Base-by-base conservation (phyloP, 2,329 filamentous ascomycete genomes). In the Alternaria brassicae region DNA sequence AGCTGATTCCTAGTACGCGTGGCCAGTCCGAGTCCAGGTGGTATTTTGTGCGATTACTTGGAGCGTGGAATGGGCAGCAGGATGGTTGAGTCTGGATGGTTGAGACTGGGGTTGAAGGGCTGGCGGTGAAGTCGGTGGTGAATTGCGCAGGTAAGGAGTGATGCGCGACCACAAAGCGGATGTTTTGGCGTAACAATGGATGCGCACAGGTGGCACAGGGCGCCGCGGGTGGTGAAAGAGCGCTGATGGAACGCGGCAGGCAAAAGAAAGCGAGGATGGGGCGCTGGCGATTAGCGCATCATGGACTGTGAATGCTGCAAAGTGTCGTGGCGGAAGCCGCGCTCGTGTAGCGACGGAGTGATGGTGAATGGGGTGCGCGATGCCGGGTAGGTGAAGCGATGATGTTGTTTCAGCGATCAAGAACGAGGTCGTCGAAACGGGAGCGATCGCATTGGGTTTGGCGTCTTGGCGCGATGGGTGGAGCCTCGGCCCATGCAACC, bases 301-400 rank as follows among this genome's bases (percentile, higher is more conserved):
- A 53, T 61, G 41, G 61, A 53, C 32, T 42, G 49, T 21, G 48
- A 27, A 45, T 13, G 52, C n/a, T 44, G 48, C 53, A 48, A 21
- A 36, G 41, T n/a, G 40, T 23, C 47, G 52, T 42, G 58, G 53
- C 56, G 58, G 62, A 51, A 52, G 60, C 60, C 58, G 65, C 62
- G 61, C 40, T 28, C 39, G 60, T 37, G 44, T 39, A 56, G 58
- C 49, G 50, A 37, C 8, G 30, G 32, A 56, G 21, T 19, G 49
- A 25, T 23, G 10, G 52, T 19, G 40, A 57, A 56, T 57, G 58
- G 54, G 45, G 47, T 27, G 61, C 58, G 61, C 56, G 56, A 42
- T 54, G 52, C 48, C 27, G 36, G 48, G 32, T 39, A 42, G 44
- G 23, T 27, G 44, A 32, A 42, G 10, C 37, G 39, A 34, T 48